phyloP scores from a whole-genome alignment of 179 eudicot genomes.

The Heliamphora pulchella region DNA sequence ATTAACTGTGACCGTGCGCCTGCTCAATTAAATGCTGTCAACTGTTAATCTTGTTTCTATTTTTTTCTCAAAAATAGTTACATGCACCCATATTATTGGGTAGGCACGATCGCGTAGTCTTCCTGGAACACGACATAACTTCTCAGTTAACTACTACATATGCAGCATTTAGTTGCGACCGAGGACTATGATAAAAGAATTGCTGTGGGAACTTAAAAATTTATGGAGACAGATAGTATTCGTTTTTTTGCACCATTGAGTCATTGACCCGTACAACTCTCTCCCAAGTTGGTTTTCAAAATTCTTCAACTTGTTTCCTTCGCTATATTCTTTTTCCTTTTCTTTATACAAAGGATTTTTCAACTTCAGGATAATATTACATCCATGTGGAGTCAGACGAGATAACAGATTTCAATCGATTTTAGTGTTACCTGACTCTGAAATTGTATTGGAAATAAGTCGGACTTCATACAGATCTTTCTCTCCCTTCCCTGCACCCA shows the following conservation, averaged over 20 bases:
- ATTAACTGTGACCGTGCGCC: too few species aligned
- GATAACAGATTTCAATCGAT: slow-evolving; percentile 1
- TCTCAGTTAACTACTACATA: too few species aligned
- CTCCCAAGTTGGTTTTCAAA: background rate
- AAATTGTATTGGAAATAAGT: slow-evolving; percentile 64
- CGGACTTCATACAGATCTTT: slow-evolving; percentile 65
- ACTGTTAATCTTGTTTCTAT: too few species aligned
- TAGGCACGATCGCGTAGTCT: too few species aligned
- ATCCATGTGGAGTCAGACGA: background rate
- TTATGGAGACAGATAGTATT: background rate
- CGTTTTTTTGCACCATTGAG: background rate
- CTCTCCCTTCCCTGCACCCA: slow-evolving; percentile 61
- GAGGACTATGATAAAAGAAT: background rate
- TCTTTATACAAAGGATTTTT: background rate
- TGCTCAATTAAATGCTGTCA: too few species aligned
- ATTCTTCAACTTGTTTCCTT: background rate
- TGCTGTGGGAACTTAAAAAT: background rate
- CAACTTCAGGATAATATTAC: background rate
- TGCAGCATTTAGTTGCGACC: background rate
- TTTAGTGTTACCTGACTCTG: slow-evolving; percentile 10
- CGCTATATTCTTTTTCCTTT: background rate
- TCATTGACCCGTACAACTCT: background rate
- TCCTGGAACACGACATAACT: too few species aligned
- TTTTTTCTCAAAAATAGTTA: too few species aligned
- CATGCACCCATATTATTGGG: too few species aligned